phyloP scores from a whole-genome alignment of 495 filamentous ascomycete genomes.

The Lepraria neglecta region DNA sequence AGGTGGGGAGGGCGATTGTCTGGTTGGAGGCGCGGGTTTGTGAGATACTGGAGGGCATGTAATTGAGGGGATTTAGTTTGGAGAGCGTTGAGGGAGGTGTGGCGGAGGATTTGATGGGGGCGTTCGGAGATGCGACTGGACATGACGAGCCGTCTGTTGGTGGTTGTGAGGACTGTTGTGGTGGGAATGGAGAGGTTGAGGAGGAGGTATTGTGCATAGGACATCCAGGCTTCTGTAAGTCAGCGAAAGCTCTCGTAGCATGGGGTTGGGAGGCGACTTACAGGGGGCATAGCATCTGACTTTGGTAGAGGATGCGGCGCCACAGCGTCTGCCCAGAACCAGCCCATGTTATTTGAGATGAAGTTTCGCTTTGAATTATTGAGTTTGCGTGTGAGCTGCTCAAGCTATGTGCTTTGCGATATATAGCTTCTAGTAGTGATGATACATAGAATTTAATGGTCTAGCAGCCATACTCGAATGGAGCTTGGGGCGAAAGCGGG shows the following conservation, averaged over 20 bases:
- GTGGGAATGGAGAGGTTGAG: slow-evolving; percentile 36
- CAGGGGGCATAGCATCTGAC: slow-evolving; percentile 54
- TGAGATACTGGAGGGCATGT: slow-evolving; percentile 84
- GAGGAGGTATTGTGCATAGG: slow-evolving; percentile 75
- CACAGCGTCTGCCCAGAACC: slow-evolving; percentile 89
- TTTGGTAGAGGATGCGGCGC: slow-evolving; percentile 40
- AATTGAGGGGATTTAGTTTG: slow-evolving; percentile 87
- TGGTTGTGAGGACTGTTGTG: slow-evolving; percentile 33
- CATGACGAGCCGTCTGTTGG: slow-evolving; percentile 45
- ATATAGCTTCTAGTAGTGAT: too few relatives aligned
- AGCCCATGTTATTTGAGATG: slow-evolving; percentile 65
- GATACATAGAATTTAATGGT: too few relatives aligned
- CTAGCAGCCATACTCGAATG: too few relatives aligned
- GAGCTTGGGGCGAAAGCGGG: background rate
- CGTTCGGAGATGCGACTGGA: slow-evolving; percentile 45
- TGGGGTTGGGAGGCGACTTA: slow-evolving; percentile 43
- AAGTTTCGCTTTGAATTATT: too few relatives aligned
- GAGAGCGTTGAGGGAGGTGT: slow-evolving; percentile 49
- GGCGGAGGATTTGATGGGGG: slow-evolving; percentile 31
- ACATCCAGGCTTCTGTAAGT: slow-evolving; percentile 61
- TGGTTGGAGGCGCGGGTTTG: slow-evolving; percentile 70
- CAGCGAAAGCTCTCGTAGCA: slow-evolving; percentile 1
- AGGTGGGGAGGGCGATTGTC: slow-evolving; percentile 62
- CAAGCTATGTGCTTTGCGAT: too few relatives aligned
- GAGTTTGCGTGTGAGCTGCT: too few relatives aligned